These are phyloP conservation scores for Aureobasidium sp. DNA, from an alignment of 2,329 filamentous ascomycete species.

Conservation along the genomic window DNA sequence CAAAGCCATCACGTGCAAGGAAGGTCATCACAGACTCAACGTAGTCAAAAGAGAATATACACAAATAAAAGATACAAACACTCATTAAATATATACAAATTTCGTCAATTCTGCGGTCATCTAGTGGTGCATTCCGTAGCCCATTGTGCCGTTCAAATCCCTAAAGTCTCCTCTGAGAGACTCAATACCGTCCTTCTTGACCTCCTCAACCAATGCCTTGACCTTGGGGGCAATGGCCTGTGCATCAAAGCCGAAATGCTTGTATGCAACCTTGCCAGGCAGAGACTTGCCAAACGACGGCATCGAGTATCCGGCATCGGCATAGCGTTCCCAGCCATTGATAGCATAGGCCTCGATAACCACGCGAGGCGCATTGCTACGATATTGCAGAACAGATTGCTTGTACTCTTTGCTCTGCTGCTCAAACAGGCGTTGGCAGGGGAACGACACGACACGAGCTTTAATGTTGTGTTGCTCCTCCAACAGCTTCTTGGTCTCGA, in stretches of 20 bases:
- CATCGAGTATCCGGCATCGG: constrained; percentile 50
- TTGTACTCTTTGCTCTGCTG: constrained; percentile 41
- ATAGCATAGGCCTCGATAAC: constrained; percentile 55
- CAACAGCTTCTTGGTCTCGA: constrained; percentile 29
- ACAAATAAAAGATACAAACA: not conserved
- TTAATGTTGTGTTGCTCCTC: constrained; percentile 29
- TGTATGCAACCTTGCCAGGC: constrained; percentile 49
- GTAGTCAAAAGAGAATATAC: too few species aligned
- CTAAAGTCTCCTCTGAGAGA: constrained; percentile 26
- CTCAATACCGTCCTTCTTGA: constrained; percentile 32
- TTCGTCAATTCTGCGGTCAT: not conserved
- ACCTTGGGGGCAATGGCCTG: constrained; percentile 39
- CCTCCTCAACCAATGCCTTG: constrained; percentile 30
- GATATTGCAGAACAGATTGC: constrained; percentile 7
- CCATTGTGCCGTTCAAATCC: constrained; percentile 24
- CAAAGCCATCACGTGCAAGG: too few species aligned
- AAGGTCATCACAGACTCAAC: too few species aligned
- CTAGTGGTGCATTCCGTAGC: constrained; percentile 22
- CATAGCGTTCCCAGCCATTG: constrained; percentile 56
- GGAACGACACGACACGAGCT: constrained; percentile 45
- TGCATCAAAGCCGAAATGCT: constrained; percentile 50
- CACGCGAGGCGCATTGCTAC: constrained; percentile 31
- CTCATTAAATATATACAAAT: not conserved
- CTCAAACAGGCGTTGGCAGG: constrained; percentile 46
- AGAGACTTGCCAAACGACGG: constrained; percentile 50